These are phyloP conservation scores for Salpingoeca rosetta DNA, from an alignment of 78 protist genomes.

Conservation along the genomic window DNA sequence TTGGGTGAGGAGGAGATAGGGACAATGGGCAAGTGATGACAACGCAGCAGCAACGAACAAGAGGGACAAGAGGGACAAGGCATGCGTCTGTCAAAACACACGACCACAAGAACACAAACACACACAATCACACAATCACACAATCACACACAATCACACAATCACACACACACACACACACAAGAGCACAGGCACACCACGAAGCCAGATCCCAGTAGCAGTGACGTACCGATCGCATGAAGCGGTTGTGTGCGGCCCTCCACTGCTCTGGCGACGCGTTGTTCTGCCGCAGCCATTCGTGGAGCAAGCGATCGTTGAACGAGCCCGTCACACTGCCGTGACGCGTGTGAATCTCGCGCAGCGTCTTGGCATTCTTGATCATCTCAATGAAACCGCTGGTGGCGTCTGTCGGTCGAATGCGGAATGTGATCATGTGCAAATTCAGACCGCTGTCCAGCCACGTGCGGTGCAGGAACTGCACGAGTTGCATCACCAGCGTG, in stretches of 20 bases:
- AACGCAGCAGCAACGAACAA: no score
- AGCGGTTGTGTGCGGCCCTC: slow-evolving; percentile 38
- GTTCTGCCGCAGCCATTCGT: slow-evolving; percentile 48
- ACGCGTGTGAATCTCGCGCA: slow-evolving; percentile 47
- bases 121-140: no score
- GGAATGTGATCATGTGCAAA: slow-evolving; percentile 59
- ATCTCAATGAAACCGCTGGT: slow-evolving; percentile 74
- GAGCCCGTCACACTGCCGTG: slow-evolving; percentile 49
- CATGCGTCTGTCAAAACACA: no score
- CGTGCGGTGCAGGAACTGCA: slow-evolving; percentile 65
- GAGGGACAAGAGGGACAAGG: no score
- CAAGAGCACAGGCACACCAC: no score
- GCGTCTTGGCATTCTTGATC: slow-evolving; percentile 67
- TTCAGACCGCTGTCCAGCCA: slow-evolving; percentile 70
- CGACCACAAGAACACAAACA: no score
- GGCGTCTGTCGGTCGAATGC: slow-evolving; percentile 57
- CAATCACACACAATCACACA: no score
- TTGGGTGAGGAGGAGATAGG: no score
- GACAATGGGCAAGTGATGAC: no score
- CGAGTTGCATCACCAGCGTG: slow-evolving; percentile 78
- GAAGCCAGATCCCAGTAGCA: no score
- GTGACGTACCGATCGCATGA: slow-evolving; percentile 28
- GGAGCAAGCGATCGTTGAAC: slow-evolving; percentile 43
- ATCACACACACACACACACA: no score
- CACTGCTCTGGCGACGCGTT: slow-evolving; percentile 31